Percentiles rank a stretch among this genome's conserved stretches.
Evolutionary conservation across 345 rosid species (phyloP).

Genomic region (Eutrema yunnanense): DNA sequence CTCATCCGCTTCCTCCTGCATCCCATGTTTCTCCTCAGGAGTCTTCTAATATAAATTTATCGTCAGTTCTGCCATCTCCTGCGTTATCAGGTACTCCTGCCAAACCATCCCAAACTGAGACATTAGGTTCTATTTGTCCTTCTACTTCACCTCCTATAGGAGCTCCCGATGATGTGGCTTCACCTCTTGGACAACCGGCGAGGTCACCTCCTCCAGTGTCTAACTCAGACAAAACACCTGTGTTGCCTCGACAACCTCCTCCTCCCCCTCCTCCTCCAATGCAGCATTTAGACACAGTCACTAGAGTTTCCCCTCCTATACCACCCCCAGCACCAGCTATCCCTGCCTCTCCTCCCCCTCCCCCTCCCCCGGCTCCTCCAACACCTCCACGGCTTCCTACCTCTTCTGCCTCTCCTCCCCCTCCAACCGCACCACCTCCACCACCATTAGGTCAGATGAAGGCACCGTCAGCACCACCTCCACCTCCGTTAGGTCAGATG

Average conservation of each 20-base stretch:
- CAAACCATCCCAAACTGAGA: conserved; percentile 6
- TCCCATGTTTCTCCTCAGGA: conserved; percentile 2
- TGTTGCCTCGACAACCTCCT: background rate
- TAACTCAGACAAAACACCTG: background rate
- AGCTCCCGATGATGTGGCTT: background rate
- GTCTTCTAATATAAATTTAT: background rate
- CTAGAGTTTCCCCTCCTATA: conserved; percentile 9
- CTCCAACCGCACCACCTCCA: conserved; percentile 39
- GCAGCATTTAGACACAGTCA: conserved; percentile 1
- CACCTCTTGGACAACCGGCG: conserved; percentile 14
- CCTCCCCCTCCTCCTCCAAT: conserved; percentile 20
- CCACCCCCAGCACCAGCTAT: conserved; percentile 22
- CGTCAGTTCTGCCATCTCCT: conserved; percentile 20
- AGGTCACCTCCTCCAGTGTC: conserved; percentile 7
- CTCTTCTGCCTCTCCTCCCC: conserved; percentile 15
- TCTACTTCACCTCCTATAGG: conserved; percentile 5
- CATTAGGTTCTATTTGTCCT: background rate
- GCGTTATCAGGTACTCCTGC: conserved; percentile 18
- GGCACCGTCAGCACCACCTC: conserved; percentile 32
- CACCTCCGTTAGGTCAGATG: conserved; percentile 39
- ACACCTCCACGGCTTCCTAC: conserved; percentile 45
- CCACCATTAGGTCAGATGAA: conserved; percentile 36
- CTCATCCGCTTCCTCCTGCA: conserved; percentile 23
- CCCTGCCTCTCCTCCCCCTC: conserved; percentile 28
- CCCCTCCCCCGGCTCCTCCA: conserved; percentile 27